phyloP scores from a whole-genome alignment of 129 eudicot genomes.

The Saussurea involucrata region DNA sequence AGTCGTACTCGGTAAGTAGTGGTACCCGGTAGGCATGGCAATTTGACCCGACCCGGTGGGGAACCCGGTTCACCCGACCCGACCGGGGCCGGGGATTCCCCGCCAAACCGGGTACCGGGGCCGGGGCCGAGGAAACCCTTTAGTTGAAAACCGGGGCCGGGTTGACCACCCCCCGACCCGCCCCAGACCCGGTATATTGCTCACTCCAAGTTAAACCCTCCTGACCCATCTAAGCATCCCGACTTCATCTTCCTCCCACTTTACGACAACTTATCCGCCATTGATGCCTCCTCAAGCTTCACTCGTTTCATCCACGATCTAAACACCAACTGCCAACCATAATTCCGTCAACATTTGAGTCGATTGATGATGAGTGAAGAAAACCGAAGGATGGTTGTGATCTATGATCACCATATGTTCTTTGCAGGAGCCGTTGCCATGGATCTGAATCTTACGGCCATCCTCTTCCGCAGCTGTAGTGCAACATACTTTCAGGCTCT shows the following conservation, averaged over 20 bases:
- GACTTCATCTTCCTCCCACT: slow-evolving; percentile 42
- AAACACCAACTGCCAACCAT: slow-evolving; percentile 29
- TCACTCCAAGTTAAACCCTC: no score
- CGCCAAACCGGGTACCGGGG: no score
- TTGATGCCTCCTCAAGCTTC: neutral
- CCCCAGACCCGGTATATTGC: no score
- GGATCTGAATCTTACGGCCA: slow-evolving; percentile 27
- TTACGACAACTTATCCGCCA: slow-evolving; percentile 18
- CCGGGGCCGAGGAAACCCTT: no score
- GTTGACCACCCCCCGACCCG: no score
- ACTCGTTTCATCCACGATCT: neutral
- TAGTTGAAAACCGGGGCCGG: no score
- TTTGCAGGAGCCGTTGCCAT: slow-evolving; percentile 43
- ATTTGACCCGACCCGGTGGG: no score
- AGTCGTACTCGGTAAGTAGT: no score
- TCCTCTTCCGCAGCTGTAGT: slow-evolving; percentile 24
- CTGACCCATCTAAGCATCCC: no score
- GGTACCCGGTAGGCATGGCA: no score
- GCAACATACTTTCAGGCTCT: slow-evolving; percentile 28
- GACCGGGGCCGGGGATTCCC: no score
- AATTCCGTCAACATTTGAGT: slow-evolving; percentile 32
- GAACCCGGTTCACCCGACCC: no score
- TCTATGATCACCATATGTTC: slow-evolving; percentile 39
- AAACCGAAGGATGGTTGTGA: slow-evolving; percentile 22
- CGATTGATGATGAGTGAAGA: slow-evolving; percentile 20